A percentile compares a stretch with the other conserved stretches of the same genome.
Conservation (phyloP, 2,329 filamentous ascomycete species). For the Beauveria asiatica region DNA sequence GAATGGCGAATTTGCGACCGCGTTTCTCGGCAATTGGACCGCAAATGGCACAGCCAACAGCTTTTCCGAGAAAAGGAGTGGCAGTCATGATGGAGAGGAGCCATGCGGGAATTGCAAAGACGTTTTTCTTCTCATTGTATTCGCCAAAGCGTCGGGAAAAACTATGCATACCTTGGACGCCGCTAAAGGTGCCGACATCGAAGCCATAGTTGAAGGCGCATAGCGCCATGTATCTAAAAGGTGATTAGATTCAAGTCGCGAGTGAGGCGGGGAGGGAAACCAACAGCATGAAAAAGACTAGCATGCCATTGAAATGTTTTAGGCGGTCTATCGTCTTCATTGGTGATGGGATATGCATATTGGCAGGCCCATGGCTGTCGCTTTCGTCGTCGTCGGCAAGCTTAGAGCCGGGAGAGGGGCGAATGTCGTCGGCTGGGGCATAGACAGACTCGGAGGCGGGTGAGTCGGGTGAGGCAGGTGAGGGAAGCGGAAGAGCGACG, state of each 20-base stretch:
- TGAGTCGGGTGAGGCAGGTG: not conserved
- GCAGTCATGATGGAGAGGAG: conserved; percentile 20
- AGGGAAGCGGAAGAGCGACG: not conserved
- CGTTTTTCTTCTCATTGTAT: conserved; percentile 12
- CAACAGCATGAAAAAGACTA: conserved; percentile 15
- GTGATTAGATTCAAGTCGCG: not conserved
- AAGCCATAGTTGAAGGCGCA: conserved; percentile 22
- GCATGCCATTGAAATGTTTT: conserved; percentile 12
- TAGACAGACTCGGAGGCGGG: not conserved
- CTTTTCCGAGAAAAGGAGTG: conserved; percentile 19
- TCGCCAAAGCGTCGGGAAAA: conserved; percentile 19
- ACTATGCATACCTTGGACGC: conserved; percentile 20
- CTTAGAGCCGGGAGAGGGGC: not conserved
- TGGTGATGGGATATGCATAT: conserved; percentile 1
- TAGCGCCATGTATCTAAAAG: conserved; percentile 17
- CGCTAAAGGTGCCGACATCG: conserved; percentile 20
- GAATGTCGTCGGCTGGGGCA: not conserved
- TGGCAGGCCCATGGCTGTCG: conserved; percentile 2
- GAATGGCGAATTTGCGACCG: conserved; percentile 19
- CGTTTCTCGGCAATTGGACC: conserved; percentile 19
- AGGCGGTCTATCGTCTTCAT: conserved; percentile 8
- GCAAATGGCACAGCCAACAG: conserved; percentile 10
- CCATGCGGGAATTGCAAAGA: conserved; percentile 16
- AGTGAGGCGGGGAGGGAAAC: not conserved
- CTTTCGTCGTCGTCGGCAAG: conserved; percentile 8